A percentile compares a stretch with the other conserved stretches of the same genome.
Conservation (phyloP, 345 rosid genomes). For the Conringia planisiliqua region DNA sequence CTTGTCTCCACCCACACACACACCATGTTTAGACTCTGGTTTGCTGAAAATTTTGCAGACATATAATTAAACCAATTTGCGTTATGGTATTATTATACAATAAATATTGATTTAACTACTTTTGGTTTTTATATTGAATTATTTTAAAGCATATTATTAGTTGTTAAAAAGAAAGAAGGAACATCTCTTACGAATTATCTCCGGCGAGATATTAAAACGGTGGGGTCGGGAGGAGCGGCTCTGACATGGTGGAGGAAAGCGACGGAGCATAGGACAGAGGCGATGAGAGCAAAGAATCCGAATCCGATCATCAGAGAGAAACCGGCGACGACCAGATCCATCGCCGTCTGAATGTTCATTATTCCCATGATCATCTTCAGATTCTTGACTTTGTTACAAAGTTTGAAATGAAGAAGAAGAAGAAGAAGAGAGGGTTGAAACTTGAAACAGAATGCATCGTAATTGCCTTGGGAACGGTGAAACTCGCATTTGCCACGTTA, state of each 20-base stretch:
- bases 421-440: background rate
- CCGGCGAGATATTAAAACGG: background rate
- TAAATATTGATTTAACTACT: background rate
- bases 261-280: conserved; percentile 65
- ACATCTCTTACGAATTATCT: background rate
- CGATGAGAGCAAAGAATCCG: conserved; percentile 59
- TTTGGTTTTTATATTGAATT: no score
- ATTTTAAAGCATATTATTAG: no score
- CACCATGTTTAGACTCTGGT: background rate
- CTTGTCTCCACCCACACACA: background rate
- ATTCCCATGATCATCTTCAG: conserved; percentile 19
- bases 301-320: conserved; percentile 66
- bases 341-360: conserved; percentile 27
- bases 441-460: conserved; percentile 1
- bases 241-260: conserved; percentile 66
- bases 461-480: conserved; percentile 7
- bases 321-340: conserved; percentile 70
- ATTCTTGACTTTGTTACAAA: background rate
- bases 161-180: no score
- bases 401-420: background rate
- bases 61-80: background rate
- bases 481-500: conserved; percentile 20
- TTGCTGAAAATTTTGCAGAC: background rate
- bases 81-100: no score
- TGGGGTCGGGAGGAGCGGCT: conserved; percentile 26